Base-by-base conservation (phyloP, 108 stramenopile genomes). In the Cyclostephanos tholiformis region DNA sequence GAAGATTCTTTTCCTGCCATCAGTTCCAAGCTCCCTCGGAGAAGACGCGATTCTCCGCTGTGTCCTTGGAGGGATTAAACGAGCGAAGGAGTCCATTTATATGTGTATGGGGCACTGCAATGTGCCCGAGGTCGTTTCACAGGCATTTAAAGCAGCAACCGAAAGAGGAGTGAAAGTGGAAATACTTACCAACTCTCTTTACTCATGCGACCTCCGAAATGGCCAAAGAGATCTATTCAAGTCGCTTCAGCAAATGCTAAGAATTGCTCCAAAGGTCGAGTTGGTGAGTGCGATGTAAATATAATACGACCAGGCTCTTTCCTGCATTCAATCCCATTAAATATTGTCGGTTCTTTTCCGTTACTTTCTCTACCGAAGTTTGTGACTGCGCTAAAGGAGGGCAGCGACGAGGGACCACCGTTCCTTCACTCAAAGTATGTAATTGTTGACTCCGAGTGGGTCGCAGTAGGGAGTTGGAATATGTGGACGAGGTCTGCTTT, bases 61-160 rank as follows among this genome's bases (percentile, higher is more conserved):
- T 65, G 63, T 77, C 16, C 38, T 77, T 4, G 76, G 76, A 12
- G 76, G 39, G n/a, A 77, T 77, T 0, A 36, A 71, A 26, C 44
- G 12, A 30, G 76, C 76, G 9, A 65, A 51, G 0, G 41, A 72
- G 13, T 52, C 70, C 6, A 65, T 77, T 23, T 64, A 35, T 50
- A 77, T 77, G 57, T 77, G 76, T 44, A 77, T 77, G 76, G 76
- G 76, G 8, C 76, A 77, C 43, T 77, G 44, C 49, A 77, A 77
- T 49, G 41, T 72, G 22, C 48, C 76, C 9, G 63, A 48, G 41
- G 68, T 26, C 35, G 60, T 75, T 5, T 13, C 69, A 19, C 16
- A 63, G 39, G 74, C 74, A 7, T 58, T 75, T 26, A 60, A 43
- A 69, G 29, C 2, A 44, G 74, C 74, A 19, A 75, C 58, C 35